Evolutionary conservation across 495 filamentous ascomycete species (phyloP).

Genomic region (Trichoderma parareesei): DNA sequence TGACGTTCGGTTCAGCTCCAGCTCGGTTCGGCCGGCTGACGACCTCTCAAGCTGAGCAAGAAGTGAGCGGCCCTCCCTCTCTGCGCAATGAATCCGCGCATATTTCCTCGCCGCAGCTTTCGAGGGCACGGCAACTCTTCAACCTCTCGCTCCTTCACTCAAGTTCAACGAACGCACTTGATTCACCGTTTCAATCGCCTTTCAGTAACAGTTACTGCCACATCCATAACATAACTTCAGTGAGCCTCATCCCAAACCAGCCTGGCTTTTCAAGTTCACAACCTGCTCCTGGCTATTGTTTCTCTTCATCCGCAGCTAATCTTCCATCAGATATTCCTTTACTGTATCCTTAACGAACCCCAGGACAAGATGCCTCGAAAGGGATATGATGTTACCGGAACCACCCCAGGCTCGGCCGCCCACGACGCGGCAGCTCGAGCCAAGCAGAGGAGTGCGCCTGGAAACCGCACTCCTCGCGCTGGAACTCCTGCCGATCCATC

Average conservation of each 20-base stretch:
- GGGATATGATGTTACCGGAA: background rate
- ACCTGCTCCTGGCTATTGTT: background rate
- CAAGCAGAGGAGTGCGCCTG: background rate
- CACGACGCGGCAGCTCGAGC: background rate
- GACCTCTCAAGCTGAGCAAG: background rate
- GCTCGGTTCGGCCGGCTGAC: background rate
- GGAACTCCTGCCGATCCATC: constrained; percentile 4
- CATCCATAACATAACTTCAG: too few relatives aligned
- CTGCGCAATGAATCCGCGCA: background rate
- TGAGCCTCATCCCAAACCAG: background rate
- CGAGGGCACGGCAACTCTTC: background rate
- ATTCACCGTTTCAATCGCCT: too few relatives aligned
- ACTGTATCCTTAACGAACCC: background rate
- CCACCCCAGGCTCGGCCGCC: background rate
- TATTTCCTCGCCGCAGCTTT: background rate
- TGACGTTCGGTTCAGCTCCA: background rate
- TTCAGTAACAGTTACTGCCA: too few relatives aligned
- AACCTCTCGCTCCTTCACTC: background rate
- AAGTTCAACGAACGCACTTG: background rate
- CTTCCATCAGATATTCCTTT: background rate
- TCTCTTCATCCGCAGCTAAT: background rate
- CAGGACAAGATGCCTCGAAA: background rate
- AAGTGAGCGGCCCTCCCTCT: background rate
- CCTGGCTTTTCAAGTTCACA: background rate
- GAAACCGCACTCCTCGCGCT: background rate